phyloP scores from a whole-genome alignment of 805 yeast species.

The Candida hispaniensis region DNA sequence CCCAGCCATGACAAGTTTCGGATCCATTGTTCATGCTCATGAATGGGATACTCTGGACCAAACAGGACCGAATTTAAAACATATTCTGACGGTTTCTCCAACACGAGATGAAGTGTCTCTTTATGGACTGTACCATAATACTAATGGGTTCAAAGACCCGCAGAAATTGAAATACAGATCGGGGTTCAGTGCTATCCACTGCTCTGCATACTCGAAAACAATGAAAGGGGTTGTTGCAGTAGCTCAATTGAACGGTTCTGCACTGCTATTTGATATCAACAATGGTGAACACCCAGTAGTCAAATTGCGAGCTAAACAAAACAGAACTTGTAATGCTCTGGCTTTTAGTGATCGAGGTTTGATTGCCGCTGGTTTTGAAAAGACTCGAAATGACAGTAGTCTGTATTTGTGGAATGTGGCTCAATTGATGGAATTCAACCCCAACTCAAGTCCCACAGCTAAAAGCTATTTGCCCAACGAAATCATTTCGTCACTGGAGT shows the following conservation, averaged over 20 bases:
- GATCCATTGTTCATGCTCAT: slow-evolving; percentile 46
- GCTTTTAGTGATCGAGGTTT: slow-evolving; percentile 56
- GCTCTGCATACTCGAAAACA: slow-evolving; percentile 49
- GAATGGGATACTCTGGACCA: slow-evolving; percentile 39
- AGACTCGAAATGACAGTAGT: slow-evolving; percentile 64
- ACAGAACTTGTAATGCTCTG: slow-evolving; percentile 64
- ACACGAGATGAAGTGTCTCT: slow-evolving; percentile 69
- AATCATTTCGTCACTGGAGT: slow-evolving; percentile 55
- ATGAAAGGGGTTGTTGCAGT: slow-evolving; percentile 43
- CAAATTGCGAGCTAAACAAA: slow-evolving; percentile 48
- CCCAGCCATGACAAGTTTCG: slow-evolving; percentile 43
- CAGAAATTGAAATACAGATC: slow-evolving; percentile 15
- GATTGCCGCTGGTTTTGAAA: slow-evolving; percentile 69
- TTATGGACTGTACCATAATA: slow-evolving; percentile 26
- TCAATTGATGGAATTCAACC: slow-evolving; percentile 32
- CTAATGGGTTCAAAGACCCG: slow-evolving; percentile 5
- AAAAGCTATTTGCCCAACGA: slow-evolving; percentile 59
- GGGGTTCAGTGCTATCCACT: slow-evolving; percentile 62
- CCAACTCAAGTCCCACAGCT: no score
- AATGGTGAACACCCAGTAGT: slow-evolving; percentile 27
- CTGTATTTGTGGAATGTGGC: slow-evolving; percentile 67
- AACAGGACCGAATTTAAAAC: slow-evolving; percentile 38
- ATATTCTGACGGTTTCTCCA: slow-evolving; percentile 59
- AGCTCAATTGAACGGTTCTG: slow-evolving; percentile 63
- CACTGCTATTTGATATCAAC: slow-evolving; percentile 51